phyloP scores from a whole-genome alignment of 208 protist species.

The Leishmania aethiopica region DNA sequence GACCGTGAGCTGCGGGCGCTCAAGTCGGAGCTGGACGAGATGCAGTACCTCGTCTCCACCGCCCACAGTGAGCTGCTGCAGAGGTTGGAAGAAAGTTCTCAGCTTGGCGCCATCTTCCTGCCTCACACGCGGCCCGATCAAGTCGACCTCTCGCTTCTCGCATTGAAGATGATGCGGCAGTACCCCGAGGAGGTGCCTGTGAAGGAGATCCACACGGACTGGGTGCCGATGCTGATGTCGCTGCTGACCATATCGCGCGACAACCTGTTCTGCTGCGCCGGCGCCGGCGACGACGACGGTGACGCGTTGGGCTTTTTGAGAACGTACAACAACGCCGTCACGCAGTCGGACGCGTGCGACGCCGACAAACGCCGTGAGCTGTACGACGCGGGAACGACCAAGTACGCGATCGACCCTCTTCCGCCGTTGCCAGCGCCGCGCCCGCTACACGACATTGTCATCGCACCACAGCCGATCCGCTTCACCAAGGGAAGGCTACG shows the following conservation, averaged over 20 bases:
- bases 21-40: conserved; percentile 61
- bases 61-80: conserved; percentile 47
- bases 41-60: conserved; percentile 48
- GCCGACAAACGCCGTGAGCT: conserved; percentile 32
- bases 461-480: conserved; percentile 43
- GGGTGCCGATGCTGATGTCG: conserved; percentile 51
- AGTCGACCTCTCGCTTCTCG: conserved; percentile 39
- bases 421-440: conserved; percentile 31
- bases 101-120: conserved; percentile 47
- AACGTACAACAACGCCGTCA: conserved; percentile 27
- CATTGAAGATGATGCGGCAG: conserved; percentile 70
- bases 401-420: conserved; percentile 43
- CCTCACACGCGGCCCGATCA: conserved; percentile 67
- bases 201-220: conserved; percentile 70
- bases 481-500: conserved; percentile 18
- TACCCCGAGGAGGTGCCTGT: conserved; percentile 60
- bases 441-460: conserved; percentile 41
- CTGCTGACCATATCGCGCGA: conserved; percentile 47
- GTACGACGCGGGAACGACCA: conserved; percentile 16
- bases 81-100: conserved; percentile 45
- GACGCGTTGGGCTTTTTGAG: conserved; percentile 7
- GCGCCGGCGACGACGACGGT: conserved; percentile 9
- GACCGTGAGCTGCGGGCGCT: conserved; percentile 49
- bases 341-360: conserved; percentile 32
- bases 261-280: conserved; percentile 33